These are phyloP conservation scores for Berkeleyomyces basicola DNA, from an alignment of 2,329 filamentous ascomycete species.

Conservation along the genomic window DNA sequence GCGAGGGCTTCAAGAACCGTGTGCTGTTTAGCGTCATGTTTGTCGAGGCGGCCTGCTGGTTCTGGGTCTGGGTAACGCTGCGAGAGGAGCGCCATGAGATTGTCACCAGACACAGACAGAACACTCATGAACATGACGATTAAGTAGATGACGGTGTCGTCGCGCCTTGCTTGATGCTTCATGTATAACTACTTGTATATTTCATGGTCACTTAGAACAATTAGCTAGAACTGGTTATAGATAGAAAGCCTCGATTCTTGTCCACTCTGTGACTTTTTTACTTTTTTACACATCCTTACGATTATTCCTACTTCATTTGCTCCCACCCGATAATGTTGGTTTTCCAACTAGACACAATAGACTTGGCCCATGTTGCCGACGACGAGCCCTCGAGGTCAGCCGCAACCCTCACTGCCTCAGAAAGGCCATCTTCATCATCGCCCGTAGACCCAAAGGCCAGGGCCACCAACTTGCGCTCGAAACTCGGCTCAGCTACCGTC, in stretches of 20 bases:
- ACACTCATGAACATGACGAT: conserved; percentile 8
- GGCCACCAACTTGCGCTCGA: conserved; percentile 17
- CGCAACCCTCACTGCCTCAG: conserved; percentile 59
- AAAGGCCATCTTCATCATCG: conserved; percentile 73
- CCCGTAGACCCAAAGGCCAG: conserved; percentile 29
- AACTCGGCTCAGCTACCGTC: conserved; percentile 18
- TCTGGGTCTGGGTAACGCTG: conserved; percentile 64
- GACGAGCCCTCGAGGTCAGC: conserved; percentile 65
- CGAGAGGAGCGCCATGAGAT: conserved; percentile 43
- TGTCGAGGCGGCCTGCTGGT: conserved; percentile 69
- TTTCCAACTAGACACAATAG: conserved; percentile 17
- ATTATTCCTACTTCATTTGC: conserved; percentile 17
- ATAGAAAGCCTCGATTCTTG: background rate
- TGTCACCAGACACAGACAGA: conserved; percentile 20
- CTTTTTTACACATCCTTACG: background rate
- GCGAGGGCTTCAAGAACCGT: conserved; percentile 63
- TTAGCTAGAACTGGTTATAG: background rate
- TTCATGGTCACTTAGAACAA: background rate
- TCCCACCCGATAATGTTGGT: conserved; percentile 18
- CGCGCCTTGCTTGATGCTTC: background rate
- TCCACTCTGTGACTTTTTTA: background rate
- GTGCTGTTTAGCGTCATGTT: conserved; percentile 75
- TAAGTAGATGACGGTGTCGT: background rate
- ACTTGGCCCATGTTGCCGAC: conserved; percentile 24
- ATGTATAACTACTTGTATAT: background rate